phyloP scores from a whole-genome alignment of 1,284 basidiomycete genomes.

The Golubevia sp. region DNA sequence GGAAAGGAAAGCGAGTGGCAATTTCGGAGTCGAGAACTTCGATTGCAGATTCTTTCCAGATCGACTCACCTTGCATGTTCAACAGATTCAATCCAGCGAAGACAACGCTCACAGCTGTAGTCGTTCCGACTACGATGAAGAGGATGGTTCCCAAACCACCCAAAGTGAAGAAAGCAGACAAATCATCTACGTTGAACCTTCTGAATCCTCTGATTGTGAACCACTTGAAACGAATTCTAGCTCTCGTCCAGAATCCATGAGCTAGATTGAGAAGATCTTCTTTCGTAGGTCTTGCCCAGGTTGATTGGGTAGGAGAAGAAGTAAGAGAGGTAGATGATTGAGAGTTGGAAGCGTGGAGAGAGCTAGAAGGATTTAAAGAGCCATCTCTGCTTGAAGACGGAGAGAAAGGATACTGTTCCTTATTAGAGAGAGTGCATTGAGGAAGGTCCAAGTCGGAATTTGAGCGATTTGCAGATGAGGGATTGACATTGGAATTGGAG shows the following conservation, averaged over 20 bases:
- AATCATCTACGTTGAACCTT: slow-evolving; percentile 93
- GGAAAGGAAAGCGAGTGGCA: neutral
- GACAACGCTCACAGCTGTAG: slow-evolving; percentile 91
- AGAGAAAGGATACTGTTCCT: neutral
- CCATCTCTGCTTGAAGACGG: slow-evolving; percentile 1
- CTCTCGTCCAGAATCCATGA: slow-evolving; percentile 84
- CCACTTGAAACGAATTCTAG: slow-evolving; percentile 95
- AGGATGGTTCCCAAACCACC: slow-evolving; percentile 78
- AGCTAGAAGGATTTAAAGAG: neutral
- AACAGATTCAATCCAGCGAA: slow-evolving; percentile 88
- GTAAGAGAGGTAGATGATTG: neutral
- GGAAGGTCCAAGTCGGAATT: neutral
- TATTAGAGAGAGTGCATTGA: neutral
- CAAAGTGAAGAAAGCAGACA: slow-evolving; percentile 93
- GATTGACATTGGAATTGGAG: slow-evolving; percentile 10
- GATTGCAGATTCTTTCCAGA: neutral
- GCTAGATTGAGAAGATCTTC: slow-evolving; percentile 81
- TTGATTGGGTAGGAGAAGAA: slow-evolving; percentile 9
- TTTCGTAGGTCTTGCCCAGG: slow-evolving; percentile 32
- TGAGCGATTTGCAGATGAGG: slow-evolving; percentile 4
- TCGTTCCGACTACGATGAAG: slow-evolving; percentile 95
- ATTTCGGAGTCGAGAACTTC: slow-evolving; percentile 6
- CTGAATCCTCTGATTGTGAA: slow-evolving; percentile 94
- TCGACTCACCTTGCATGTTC: slow-evolving; percentile 76
- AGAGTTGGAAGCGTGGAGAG: neutral